Conservation (phyloP, 2,329 filamentous ascomycete genomes). For the Claviceps humidiphila region DNA sequence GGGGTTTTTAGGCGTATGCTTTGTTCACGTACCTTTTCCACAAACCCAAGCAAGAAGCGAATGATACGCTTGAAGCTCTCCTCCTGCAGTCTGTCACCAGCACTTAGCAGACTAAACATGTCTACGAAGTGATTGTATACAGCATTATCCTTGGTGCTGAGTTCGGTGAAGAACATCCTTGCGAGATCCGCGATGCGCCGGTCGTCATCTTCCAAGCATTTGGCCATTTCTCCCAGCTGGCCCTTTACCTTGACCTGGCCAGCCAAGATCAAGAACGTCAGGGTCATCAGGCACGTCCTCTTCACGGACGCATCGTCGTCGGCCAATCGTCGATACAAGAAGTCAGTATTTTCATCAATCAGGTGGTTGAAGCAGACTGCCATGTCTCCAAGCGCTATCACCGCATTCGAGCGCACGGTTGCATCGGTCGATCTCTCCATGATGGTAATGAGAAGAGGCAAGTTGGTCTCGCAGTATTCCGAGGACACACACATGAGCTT, state of each 20-base stretch:
- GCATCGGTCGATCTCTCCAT: slow-evolving; percentile 89
- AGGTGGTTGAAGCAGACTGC: slow-evolving; percentile 98
- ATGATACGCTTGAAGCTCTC: slow-evolving; percentile 77
- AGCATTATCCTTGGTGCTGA: slow-evolving; percentile 95
- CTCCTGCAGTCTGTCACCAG: slow-evolving; percentile 68
- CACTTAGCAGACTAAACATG: slow-evolving; percentile 89
- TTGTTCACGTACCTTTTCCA: slow-evolving; percentile 67
- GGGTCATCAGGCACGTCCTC: slow-evolving; percentile 93
- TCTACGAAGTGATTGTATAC: slow-evolving; percentile 99
- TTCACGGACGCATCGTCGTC: slow-evolving; percentile 85
- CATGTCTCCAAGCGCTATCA: slow-evolving; percentile 96
- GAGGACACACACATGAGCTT: slow-evolving; percentile 98
- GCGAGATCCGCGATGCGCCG: slow-evolving; percentile 87
- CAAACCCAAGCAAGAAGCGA: slow-evolving; percentile 86
- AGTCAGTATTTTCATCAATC: slow-evolving; percentile 98
- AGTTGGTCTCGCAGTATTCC: slow-evolving; percentile 88
- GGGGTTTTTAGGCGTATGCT: background rate
- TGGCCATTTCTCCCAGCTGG: slow-evolving; percentile 96
- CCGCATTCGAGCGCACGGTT: slow-evolving; percentile 87
- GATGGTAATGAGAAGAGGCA: slow-evolving; percentile 91
- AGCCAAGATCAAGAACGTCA: slow-evolving; percentile 92
- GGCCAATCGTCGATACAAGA: slow-evolving; percentile 84
- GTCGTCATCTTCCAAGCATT: slow-evolving; percentile 94
- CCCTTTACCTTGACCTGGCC: slow-evolving; percentile 99
- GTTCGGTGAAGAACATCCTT: slow-evolving; percentile 95